Conservation (phyloP, 768 basidiomycete species). For the Collybia mongolica region DNA sequence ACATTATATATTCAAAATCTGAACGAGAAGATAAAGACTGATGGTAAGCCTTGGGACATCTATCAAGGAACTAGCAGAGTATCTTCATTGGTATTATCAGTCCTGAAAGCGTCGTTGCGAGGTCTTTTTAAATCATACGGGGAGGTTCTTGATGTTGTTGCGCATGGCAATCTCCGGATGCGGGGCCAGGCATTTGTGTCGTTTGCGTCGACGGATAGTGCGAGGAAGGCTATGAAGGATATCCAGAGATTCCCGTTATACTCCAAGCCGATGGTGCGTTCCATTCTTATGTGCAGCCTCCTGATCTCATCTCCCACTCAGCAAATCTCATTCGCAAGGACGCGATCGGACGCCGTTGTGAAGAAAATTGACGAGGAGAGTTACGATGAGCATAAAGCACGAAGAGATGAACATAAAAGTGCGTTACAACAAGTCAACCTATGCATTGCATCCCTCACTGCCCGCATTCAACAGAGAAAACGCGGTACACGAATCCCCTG, state of each 20-base stretch:
- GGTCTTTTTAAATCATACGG: conserved; percentile 94
- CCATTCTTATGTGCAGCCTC: not conserved
- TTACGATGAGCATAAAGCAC: conserved; percentile 74
- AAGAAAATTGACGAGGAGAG: conserved; percentile 64
- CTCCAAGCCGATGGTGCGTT: conserved; percentile 89
- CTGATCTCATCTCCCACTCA: conserved; percentile 26
- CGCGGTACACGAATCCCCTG: conserved; percentile 86
- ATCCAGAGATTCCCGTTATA: conserved; percentile 94
- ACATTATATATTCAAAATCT: conserved; percentile 96
- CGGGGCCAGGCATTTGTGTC: conserved; percentile 98
- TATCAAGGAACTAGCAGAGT: not conserved
- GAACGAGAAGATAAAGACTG: conserved; percentile 90
- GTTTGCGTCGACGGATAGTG: conserved; percentile 79
- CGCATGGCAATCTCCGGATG: conserved; percentile 94
- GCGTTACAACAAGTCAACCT: conserved; percentile 20
- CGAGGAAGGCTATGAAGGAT: conserved; percentile 87
- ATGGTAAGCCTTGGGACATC: conserved; percentile 37
- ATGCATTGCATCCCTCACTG: conserved; percentile 3
- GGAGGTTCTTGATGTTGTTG: conserved; percentile 91
- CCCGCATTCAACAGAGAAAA: conserved; percentile 50
- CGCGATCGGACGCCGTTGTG: conserved; percentile 89
- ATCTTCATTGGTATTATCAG: conserved; percentile 33
- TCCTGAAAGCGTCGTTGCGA: conserved; percentile 84
- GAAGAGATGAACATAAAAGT: conserved; percentile 85
- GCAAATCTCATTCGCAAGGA: conserved; percentile 94